Evolutionary conservation across 2,329 filamentous ascomycete genomes (phyloP).

Genomic region (Lecanoromycetidae sp.): DNA sequence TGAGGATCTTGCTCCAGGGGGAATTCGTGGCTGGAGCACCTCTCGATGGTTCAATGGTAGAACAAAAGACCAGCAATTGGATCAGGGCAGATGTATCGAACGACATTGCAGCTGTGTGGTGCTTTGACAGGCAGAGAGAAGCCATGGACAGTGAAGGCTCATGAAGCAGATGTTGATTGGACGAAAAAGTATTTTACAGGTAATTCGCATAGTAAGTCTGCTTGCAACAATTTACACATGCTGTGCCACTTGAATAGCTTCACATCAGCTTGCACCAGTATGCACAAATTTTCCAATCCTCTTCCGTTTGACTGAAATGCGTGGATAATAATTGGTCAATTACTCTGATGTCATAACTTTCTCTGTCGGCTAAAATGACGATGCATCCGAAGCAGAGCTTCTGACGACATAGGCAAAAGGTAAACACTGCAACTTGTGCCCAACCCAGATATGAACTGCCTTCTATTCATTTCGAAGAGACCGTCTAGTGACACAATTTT

Average conservation of each 20-base stretch:
- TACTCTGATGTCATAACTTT: constrained; percentile 2
- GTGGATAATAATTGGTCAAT: neutral
- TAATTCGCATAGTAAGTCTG: too few relatives aligned
- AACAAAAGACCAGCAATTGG: neutral
- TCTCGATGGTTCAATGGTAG: neutral
- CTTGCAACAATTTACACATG: too few relatives aligned
- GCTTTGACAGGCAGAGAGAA: too few relatives aligned
- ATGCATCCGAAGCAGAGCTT: neutral
- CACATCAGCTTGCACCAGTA: neutral
- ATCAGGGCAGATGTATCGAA: too few relatives aligned
- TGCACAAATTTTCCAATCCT: neutral
- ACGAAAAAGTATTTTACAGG: too few relatives aligned
- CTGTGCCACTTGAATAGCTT: neutral
- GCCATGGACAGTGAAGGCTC: too few relatives aligned
- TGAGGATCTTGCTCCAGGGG: neutral
- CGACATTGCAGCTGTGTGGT: too few relatives aligned
- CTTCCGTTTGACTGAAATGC: neutral
- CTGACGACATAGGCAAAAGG: constrained; percentile 2
- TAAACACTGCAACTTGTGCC: neutral
- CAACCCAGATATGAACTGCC: neutral
- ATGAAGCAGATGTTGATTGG: too few relatives aligned
- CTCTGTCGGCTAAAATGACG: constrained; percentile 1
- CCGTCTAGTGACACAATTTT: neutral
- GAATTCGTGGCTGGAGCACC: neutral
- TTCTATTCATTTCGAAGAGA: too few relatives aligned